Evolutionary conservation across 257 asterid species (phyloP).

Genomic region (Nicotiana benthamiana): DNA sequence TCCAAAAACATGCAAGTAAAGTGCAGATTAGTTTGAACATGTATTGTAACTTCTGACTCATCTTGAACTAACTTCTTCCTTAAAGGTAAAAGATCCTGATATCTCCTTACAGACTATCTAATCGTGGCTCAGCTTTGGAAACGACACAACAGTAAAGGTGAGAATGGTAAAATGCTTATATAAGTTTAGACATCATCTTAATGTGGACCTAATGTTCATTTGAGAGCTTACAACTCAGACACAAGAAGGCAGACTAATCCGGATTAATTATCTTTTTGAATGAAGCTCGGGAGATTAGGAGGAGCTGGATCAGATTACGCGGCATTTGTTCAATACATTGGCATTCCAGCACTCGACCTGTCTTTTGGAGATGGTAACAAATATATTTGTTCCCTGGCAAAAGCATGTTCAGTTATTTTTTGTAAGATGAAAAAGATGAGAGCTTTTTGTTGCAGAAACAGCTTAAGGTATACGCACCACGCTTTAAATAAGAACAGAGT

Average conservation of each 20-base stretch:
- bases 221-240: not conserved
- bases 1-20: not conserved
- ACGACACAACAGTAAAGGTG: slow-evolving; percentile 42
- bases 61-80: not conserved
- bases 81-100: slow-evolving; percentile 70
- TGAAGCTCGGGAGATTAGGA: slow-evolving; percentile 72
- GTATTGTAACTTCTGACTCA: not conserved
- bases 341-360: slow-evolving; percentile 61
- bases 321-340: slow-evolving; percentile 78
- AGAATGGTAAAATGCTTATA: slow-evolving; percentile 7
- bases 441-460: not conserved
- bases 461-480: not conserved
- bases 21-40: not conserved
- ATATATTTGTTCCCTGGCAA: not conserved
- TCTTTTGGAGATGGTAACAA: slow-evolving; percentile 50
- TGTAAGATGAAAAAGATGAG: not conserved
- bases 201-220: too few relatives aligned
- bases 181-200: too few relatives aligned
- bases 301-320: slow-evolving; percentile 75
- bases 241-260: not conserved
- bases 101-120: slow-evolving; percentile 74
- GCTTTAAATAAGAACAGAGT: not conserved
- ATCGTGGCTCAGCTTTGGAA: slow-evolving; percentile 56
- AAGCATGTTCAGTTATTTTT: not conserved
- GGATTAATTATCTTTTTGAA: not conserved